Evolutionary conservation across 805 yeast genomes (phyloP).

Genomic region (Candida maesae): DNA sequence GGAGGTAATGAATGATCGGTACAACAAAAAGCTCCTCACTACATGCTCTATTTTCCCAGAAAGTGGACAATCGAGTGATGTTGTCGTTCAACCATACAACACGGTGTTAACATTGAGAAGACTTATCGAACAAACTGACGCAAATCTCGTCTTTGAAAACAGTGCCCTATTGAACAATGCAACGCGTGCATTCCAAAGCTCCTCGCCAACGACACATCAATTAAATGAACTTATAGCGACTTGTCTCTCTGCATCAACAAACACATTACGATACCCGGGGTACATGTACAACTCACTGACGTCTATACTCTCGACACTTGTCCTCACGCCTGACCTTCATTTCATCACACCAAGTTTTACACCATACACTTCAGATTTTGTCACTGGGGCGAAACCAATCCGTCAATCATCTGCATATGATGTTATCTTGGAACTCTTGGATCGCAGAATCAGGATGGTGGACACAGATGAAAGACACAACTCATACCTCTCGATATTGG

Average conservation of each 20-base stretch:
- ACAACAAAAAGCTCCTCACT: constrained; percentile 74
- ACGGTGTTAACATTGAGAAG: constrained; percentile 78
- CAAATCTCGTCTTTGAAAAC: constrained; percentile 87
- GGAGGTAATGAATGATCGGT: constrained; percentile 76
- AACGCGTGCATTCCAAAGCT: constrained; percentile 50
- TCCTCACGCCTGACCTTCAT: constrained; percentile 84
- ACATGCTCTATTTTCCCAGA: constrained; percentile 87
- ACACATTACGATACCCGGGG: constrained; percentile 87
- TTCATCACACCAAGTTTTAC: constrained; percentile 70
- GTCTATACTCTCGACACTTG: constrained; percentile 72
- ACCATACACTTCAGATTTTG: constrained; percentile 71
- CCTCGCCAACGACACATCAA: constrained; percentile 66
- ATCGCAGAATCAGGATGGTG: constrained; percentile 75
- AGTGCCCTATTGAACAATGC: constrained; percentile 77
- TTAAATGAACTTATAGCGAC: constrained; percentile 84
- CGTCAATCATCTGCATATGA: constrained; percentile 80
- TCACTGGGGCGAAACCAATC: constrained; percentile 53
- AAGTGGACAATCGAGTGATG: constrained; percentile 79
- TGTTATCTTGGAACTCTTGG: constrained; percentile 75
- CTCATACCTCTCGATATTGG: constrained; percentile 64
- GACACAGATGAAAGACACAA: constrained; percentile 40
- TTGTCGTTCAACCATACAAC: constrained; percentile 97
- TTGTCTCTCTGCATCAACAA: constrained; percentile 79
- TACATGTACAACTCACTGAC: constrained; percentile 85
- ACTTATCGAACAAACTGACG: constrained; percentile 80